Conservation (phyloP, 2,329 filamentous ascomycete genomes). For the Xylaria sp. region DNA sequence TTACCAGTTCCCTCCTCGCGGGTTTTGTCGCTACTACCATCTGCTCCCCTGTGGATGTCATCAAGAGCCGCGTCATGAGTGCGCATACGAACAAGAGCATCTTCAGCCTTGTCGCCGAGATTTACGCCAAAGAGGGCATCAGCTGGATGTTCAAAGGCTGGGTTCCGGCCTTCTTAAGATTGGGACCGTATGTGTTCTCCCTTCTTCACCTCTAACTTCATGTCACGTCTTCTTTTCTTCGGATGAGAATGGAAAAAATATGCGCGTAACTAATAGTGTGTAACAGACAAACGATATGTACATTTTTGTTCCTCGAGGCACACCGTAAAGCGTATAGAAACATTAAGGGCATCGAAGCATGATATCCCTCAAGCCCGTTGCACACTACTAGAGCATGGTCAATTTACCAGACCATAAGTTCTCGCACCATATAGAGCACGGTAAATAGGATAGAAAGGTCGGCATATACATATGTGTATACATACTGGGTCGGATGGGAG, state of each 20-base stretch:
- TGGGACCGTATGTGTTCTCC: conserved; percentile 69
- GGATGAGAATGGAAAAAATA: background rate
- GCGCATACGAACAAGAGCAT: conserved; percentile 66
- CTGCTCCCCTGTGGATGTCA: conserved; percentile 86
- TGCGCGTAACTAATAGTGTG: background rate
- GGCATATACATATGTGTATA: conserved; percentile 23
- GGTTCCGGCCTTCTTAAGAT: conserved; percentile 78
- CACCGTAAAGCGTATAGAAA: conserved; percentile 82
- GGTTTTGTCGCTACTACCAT: conserved; percentile 87
- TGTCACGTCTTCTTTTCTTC: background rate
- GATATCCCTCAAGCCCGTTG: conserved; percentile 12
- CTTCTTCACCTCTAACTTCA: background rate
- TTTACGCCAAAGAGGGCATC: conserved; percentile 77
- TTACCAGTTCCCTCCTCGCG: conserved; percentile 79
- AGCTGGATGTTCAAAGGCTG: conserved; percentile 91
- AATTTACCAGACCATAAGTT: conserved; percentile 5
- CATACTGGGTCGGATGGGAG: conserved; percentile 18
- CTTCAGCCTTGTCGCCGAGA: conserved; percentile 69
- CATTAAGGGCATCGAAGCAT: conserved; percentile 57
- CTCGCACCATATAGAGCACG: conserved; percentile 26
- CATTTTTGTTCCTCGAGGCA: conserved; percentile 86
- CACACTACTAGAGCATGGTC: background rate
- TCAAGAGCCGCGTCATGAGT: conserved; percentile 91
- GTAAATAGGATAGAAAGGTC: conserved; percentile 32
- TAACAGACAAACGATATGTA: conserved; percentile 81